A percentile compares a stretch with the other conserved stretches of the same genome.
Conservation (phyloP, 257 asterid species). For the Lycium ferocissimum region DNA sequence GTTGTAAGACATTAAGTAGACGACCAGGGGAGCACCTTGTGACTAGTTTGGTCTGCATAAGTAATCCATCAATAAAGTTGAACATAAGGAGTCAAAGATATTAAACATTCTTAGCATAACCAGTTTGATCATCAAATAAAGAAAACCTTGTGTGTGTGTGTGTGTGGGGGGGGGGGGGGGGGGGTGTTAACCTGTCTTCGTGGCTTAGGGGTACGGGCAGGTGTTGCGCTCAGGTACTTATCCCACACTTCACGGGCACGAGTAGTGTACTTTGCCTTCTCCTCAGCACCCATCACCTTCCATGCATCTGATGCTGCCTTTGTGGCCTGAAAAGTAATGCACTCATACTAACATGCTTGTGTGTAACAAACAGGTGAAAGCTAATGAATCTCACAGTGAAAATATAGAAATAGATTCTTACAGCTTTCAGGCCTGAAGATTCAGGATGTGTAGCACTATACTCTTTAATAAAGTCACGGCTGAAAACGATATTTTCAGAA, state of each 20-base stretch:
- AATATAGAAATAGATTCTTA: conserved; percentile 45
- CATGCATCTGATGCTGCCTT: conserved; percentile 99
- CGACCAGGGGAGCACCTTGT: conserved; percentile 99
- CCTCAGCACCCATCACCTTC: conserved; percentile 91
- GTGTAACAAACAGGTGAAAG: conserved; percentile 13
- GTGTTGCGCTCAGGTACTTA: conserved; percentile 78
- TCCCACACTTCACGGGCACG: conserved; percentile 99
- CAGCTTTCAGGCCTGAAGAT: conserved; percentile 92
- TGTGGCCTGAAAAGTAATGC: conserved; percentile 70
- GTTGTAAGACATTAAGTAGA: conserved; percentile 77
- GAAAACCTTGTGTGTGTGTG: not conserved
- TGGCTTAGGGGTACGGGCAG: conserved; percentile 86
- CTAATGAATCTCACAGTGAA: conserved; percentile 19
- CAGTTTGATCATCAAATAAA: not conserved
- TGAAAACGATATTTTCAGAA: conserved; percentile 38
- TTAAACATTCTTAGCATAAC: not conserved
- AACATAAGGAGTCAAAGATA: conserved; percentile 9
- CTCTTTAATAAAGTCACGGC: conserved; percentile 96
- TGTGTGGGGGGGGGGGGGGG: not conserved
- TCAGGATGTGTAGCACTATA: conserved; percentile 96
- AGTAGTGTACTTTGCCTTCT: conserved; percentile 85
- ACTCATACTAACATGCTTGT: not conserved
- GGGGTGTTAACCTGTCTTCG: conserved; percentile 68
- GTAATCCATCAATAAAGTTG: conserved; percentile 11
- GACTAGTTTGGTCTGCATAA: conserved; percentile 89